Percentiles rank a stretch among this genome's conserved stretches.
These are phyloP conservation scores for Oldenlandia corymbosa DNA, from an alignment of 257 asterid genomes.

Conservation along the genomic window DNA sequence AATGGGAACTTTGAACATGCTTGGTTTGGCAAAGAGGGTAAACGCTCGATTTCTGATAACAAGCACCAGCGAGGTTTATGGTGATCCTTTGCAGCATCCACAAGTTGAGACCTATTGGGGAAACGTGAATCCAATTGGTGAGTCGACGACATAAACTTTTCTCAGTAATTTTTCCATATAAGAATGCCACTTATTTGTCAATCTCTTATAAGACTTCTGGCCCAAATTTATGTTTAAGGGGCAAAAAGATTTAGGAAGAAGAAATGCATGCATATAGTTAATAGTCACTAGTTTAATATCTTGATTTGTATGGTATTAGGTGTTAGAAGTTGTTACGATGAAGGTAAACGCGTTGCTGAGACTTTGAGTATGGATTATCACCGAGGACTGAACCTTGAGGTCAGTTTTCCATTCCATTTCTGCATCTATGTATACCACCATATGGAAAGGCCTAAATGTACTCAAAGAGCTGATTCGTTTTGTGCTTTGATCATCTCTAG, in stretches of 20 bases:
- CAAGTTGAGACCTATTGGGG: constrained; percentile 89
- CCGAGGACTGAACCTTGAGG: constrained; percentile 83
- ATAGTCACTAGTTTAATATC: neutral
- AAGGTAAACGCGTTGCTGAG: constrained; percentile 88
- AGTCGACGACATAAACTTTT: constrained; percentile 6
- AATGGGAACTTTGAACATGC: constrained; percentile 95
- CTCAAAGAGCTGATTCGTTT: neutral
- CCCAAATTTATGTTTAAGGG: no score
- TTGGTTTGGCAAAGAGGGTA: constrained; percentile 85
- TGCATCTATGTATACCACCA: neutral
- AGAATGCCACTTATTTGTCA: neutral
- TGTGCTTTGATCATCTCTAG: constrained; percentile 25
- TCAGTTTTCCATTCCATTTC: constrained; percentile 1
- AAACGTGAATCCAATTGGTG: constrained; percentile 89
- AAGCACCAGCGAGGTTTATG: constrained; percentile 91
- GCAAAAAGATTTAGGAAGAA: no score
- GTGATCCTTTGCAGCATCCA: constrained; percentile 89
- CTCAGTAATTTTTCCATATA: neutral
- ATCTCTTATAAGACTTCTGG: no score
- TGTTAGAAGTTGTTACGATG: constrained; percentile 88
- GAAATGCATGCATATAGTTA: neutral
- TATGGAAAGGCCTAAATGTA: neutral
- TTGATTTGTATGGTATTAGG: constrained; percentile 37
- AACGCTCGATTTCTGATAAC: constrained; percentile 81
- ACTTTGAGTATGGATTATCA: constrained; percentile 89